Evolutionary conservation across 345 rosid genomes (phyloP), one percentile per base, ranked within the genome.

Genomic region (Balakata baccata): DNA sequence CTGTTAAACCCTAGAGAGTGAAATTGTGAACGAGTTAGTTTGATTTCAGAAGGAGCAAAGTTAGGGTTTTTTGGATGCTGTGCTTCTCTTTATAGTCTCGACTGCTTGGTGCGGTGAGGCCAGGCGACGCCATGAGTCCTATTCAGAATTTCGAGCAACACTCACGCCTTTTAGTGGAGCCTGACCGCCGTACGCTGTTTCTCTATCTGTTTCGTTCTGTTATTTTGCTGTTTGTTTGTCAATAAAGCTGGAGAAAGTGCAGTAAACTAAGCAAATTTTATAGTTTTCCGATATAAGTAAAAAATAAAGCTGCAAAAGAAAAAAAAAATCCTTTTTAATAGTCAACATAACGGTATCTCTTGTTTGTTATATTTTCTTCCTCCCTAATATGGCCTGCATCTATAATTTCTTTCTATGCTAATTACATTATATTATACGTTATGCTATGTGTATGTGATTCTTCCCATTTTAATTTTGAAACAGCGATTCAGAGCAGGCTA

Each of bases 101-200:
- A 29, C 41, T 52, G 34, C 39, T 64, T 1, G 25, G 11, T 53
- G 61, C 22, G 11, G 45, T 17, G 11, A 39, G 25, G 20, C 66
- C 12, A 64, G 39, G 61, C 77, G 22, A 18, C 65, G 75, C 77
- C 74, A 96, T 93, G 99, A 87, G 99, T 82, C 99, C 97, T 52
- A 85, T 96, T 79, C 97, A 90, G 93, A 90, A 90, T 78, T 91
- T 96, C 88, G 99, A 96, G 85, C 95, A 87, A 57, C 98, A 93
- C 78, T 85, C 99, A 46, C 92, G 96, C 70, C 92, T 75, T 72
- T 90, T 96, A 67, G 79, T 93, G 50, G 96, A 91, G 72, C 87
- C 89, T 46, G 97, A 93, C 82, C 86, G 90, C 45, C 82, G 97
- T 93, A 93, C 22, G 7, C 17, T 29, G 64, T 69, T 53, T 54